phyloP scores from a whole-genome alignment of 2,329 filamentous ascomycete species.

The Colletotrichum sp. region DNA sequence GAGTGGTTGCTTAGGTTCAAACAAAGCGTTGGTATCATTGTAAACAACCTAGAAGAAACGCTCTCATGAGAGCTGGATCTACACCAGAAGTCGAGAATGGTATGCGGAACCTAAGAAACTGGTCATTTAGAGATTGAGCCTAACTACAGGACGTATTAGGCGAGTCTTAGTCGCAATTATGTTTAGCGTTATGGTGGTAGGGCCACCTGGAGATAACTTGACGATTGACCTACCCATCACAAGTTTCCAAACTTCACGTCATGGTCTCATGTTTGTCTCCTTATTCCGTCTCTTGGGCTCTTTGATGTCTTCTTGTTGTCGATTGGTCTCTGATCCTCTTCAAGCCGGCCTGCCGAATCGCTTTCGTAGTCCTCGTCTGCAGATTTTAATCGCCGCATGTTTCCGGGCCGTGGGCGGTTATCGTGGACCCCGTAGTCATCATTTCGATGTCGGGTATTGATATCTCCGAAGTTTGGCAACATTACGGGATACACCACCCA shows the following conservation, averaged over 20 bases:
- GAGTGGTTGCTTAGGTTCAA: slow-evolving; percentile 27
- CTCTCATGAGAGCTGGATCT: not conserved
- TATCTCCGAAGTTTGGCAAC: no score
- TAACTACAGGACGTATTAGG: not conserved
- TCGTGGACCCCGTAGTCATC: no score
- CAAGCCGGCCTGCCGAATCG: fast-evolving
- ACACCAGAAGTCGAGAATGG: not conserved
- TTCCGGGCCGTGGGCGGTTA: no score
- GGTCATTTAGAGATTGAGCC: not conserved
- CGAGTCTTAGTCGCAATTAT: not conserved
- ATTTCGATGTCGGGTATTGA: no score
- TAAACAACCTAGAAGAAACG: not conserved
- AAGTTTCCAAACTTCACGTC: not conserved
- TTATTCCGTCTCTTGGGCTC: fast-evolving
- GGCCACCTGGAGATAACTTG: not conserved
- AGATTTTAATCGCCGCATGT: no score
- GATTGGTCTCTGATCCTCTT: no score
- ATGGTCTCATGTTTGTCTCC: not conserved
- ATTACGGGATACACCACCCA: no score
- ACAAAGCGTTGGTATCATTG: not conserved
- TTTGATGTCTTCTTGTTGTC: not conserved
- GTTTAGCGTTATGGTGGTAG: not conserved
- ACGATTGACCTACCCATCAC: not conserved
- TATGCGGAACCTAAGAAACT: fast-evolving
- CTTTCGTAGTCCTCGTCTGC: no score